Evolutionary conservation across 371 early-diverging fungal species (phyloP).

Genomic region (Batkoa obscura): DNA sequence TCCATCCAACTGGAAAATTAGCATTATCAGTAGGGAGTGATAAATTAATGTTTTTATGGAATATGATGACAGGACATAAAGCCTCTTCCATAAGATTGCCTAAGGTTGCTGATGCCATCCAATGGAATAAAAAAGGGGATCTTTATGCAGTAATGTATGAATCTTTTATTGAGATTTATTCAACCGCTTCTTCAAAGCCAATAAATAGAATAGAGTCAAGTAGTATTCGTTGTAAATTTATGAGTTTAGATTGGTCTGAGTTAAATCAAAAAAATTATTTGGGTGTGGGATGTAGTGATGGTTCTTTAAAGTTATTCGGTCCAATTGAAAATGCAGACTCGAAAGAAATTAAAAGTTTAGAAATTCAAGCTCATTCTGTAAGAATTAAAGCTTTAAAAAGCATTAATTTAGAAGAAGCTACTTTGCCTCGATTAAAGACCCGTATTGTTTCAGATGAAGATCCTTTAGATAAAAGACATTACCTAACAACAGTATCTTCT

Average conservation of each 20-base stretch:
- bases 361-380: not conserved
- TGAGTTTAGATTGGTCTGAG: not conserved
- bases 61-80: constrained; percentile 66
- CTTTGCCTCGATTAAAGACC: not conserved
- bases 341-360: not conserved
- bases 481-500: not conserved
- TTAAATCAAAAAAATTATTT: not conserved
- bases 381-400: not conserved
- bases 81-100: constrained; percentile 39
- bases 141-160: not conserved
- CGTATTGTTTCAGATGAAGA: too few relatives aligned
- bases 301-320: not conserved
- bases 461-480: not conserved
- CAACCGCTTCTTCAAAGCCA: not conserved
- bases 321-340: not conserved
- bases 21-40: constrained; percentile 68
- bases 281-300: not conserved
- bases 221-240: not conserved
- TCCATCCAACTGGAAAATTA: constrained; percentile 87
- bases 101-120: not conserved
- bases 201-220: not conserved
- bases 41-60: constrained; percentile 71
- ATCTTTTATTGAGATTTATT: not conserved
- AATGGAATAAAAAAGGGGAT: not conserved
- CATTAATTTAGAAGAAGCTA: not conserved